Evolutionary conservation across 2,329 filamentous ascomycete genomes (phyloP), one percentile per base, ranked within the genome.

Genomic region (Periconia macrospinosa): DNA sequence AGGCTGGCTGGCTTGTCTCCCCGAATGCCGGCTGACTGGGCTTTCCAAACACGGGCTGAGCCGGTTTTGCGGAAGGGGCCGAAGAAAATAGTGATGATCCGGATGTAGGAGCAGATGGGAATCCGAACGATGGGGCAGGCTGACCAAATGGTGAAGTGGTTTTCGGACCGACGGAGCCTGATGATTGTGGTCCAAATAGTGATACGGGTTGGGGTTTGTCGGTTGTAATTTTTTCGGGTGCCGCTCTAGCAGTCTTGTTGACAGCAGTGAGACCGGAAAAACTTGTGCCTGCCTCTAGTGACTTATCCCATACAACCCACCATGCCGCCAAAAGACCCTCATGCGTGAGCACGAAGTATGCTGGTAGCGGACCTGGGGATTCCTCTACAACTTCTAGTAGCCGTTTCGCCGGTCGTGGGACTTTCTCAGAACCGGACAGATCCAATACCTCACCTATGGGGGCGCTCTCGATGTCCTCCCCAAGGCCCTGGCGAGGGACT

Each of bases 291-390:
- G 87, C 80, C 54, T 87, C 85, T 56, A 99, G 86, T 1, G 93
- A 92, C 41, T 95, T 91, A 35, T 89, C 85, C 75, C 97, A 97
- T 18, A 97, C 83, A 42, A 97, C 76, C 91, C 93, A 97, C 92
- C 93, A 99, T 13, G 86, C 83, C 44, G 85, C 86, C 15, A 99
- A 79, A 10, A 96, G 77, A 59, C 94, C 94, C 66, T 97, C 91
- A 60, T 96, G 88, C 55, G 95, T 97, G 15, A 99, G 79, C 30
- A 91, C 82, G 81, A 94, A 88, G 41, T 96, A 80, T 11, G 87
- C 91, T 6, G 94, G 94, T 9, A 97, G 76, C 13, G 94, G 93
- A 1, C 85, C 86, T 0, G 87, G 82, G 5, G 92, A 95, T 65
- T 92, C 84, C 30, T 89, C 83, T 45, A 95, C 85, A 66, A 96